These are phyloP conservation scores for Lipomyces mesembrius DNA, from an alignment of 805 yeast genomes.

Conservation along the genomic window DNA sequence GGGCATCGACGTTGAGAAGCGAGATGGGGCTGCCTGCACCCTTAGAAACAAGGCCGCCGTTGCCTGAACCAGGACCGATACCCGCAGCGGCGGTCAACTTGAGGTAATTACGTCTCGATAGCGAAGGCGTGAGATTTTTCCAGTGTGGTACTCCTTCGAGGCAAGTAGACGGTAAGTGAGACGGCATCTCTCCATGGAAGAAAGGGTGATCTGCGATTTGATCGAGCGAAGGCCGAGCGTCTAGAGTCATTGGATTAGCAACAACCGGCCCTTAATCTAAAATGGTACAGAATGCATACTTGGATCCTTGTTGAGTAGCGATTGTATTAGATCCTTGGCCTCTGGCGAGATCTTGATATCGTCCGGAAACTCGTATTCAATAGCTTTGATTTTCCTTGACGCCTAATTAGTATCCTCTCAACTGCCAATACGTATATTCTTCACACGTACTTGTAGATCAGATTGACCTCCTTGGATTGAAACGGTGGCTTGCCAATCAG, in stretches of 20 bases:
- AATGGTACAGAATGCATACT: conserved; percentile 40
- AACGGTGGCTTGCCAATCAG: conserved; percentile 95
- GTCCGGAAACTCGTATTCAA: conserved; percentile 78
- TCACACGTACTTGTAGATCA: conserved; percentile 65
- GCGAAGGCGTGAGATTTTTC: conserved; percentile 41
- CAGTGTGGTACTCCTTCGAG: conserved; percentile 67
- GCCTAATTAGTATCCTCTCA: background rate
- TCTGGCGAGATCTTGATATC: conserved; percentile 66
- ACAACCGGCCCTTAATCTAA: background rate
- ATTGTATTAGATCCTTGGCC: conserved; percentile 73
- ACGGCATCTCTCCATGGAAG: conserved; percentile 87
- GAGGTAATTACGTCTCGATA: conserved; percentile 30
- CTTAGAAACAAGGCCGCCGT: conserved; percentile 16
- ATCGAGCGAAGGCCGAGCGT: conserved; percentile 74
- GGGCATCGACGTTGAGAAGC: background rate
- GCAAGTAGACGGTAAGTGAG: conserved; percentile 63
- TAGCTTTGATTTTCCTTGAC: conserved; percentile 61
- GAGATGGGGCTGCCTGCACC: conserved; percentile 32
- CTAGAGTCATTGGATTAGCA: background rate
- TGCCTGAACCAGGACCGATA: conserved; percentile 31
- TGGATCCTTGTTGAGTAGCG: conserved; percentile 79
- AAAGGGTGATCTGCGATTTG: conserved; percentile 82
- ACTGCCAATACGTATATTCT: background rate
- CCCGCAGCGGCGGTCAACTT: conserved; percentile 35
- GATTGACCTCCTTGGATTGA: conserved; percentile 91